A percentile compares a stretch with the other conserved stretches of the same genome.
These are phyloP conservation scores for Papilionanthe hybrid DNA, from an alignment of 116 monocot genomes.

Conservation along the genomic window DNA sequence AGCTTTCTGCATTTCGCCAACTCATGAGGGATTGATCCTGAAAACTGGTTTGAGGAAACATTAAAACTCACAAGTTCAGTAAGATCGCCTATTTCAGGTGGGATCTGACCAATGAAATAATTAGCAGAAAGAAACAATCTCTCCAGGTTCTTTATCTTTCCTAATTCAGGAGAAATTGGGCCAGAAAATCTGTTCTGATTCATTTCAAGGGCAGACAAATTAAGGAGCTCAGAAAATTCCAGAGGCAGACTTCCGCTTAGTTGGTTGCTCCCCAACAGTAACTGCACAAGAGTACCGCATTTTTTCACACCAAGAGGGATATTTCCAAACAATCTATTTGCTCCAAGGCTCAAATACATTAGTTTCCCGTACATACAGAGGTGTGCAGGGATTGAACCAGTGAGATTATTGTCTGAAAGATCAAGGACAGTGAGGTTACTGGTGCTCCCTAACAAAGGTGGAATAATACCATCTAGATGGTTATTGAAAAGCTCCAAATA, in stretches of 20 bases:
- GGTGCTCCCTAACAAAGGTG: constrained; percentile 50
- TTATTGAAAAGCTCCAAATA: constrained; percentile 68
- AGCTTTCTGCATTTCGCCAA: constrained; percentile 58
- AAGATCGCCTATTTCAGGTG: constrained; percentile 52
- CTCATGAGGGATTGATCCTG: constrained; percentile 48
- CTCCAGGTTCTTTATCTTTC: constrained; percentile 51
- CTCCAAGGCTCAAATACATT: constrained; percentile 56
- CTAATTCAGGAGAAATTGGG: constrained; percentile 62
- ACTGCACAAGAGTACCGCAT: constrained; percentile 56
- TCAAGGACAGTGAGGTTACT: constrained; percentile 65
- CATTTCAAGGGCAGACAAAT: constrained; percentile 62
- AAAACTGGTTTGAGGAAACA: constrained; percentile 58
- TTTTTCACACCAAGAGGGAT: constrained; percentile 64
- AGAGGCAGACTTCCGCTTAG: constrained; percentile 66
- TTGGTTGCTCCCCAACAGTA: constrained; percentile 56
- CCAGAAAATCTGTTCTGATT: constrained; percentile 67
- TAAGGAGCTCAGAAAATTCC: constrained; percentile 48
- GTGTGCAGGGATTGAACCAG: constrained; percentile 43
- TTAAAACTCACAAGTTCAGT: constrained; percentile 53
- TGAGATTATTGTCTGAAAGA: constrained; percentile 63
- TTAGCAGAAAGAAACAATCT: constrained; percentile 60
- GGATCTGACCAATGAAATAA: constrained; percentile 63
- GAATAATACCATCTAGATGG: constrained; percentile 54
- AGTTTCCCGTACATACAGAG: constrained; percentile 59
- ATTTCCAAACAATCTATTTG: constrained; percentile 55